phyloP scores from a whole-genome alignment of 2,329 filamentous ascomycete species.

The Trichophyton verrucosum region DNA sequence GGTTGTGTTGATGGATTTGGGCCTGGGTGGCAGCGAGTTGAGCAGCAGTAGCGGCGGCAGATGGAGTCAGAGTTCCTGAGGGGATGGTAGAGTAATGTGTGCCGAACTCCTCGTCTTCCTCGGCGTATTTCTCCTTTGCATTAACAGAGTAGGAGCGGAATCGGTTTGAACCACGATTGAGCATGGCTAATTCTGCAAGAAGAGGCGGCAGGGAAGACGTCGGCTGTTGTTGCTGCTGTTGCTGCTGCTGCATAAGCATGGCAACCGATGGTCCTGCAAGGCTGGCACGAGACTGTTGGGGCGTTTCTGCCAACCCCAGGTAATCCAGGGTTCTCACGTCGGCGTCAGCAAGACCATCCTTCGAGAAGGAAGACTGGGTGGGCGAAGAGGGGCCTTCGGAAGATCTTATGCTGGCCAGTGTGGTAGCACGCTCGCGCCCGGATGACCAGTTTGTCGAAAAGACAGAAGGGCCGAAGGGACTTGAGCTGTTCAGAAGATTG shows the following conservation, averaged over 20 bases:
- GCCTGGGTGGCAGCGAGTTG: constrained; percentile 50
- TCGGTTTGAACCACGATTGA: constrained; percentile 66
- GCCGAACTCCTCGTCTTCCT: constrained; percentile 70
- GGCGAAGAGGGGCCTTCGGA: constrained; percentile 79
- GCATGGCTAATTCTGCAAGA: constrained; percentile 60
- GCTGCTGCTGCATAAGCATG: constrained; percentile 39
- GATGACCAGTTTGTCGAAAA: constrained; percentile 78
- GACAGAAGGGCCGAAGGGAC: constrained; percentile 75
- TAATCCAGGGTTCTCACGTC: constrained; percentile 94
- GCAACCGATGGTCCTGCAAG: constrained; percentile 50
- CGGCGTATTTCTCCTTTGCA: constrained; percentile 92
- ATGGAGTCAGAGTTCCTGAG: constrained; percentile 48
- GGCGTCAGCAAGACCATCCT: constrained; percentile 70
- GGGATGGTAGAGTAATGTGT: constrained; percentile 44
- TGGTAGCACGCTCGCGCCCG: constrained; percentile 71
- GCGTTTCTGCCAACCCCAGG: constrained; percentile 84
- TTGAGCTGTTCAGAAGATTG: constrained; percentile 48
- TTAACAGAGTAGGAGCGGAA: constrained; percentile 98
- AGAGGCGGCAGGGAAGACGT: constrained; percentile 47
- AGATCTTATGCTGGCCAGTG: constrained; percentile 79
- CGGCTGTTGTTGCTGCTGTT: constrained; percentile 35
- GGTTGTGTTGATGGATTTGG: constrained; percentile 76
- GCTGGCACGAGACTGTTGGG: constrained; percentile 63
- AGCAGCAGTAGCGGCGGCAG: constrained; percentile 44
- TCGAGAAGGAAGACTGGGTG: constrained; percentile 71